Conservation (phyloP, 805 yeast species). For the Wickerhamomyces ciferrii region DNA sequence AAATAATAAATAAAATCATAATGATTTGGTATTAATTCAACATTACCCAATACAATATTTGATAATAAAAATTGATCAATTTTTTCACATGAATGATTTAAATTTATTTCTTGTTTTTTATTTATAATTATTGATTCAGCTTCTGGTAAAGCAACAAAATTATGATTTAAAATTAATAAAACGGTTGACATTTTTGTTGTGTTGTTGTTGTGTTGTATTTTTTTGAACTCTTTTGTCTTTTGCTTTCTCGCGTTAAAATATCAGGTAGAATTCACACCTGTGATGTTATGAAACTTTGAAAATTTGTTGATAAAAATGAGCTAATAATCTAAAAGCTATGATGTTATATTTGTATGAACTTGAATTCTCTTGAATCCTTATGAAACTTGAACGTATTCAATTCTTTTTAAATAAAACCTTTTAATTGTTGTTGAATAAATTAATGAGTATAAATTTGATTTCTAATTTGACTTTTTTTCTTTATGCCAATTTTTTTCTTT, state of each 20-base stretch:
- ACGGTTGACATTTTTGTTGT: slow-evolving; percentile 12
- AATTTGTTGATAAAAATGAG: background rate
- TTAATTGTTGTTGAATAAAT: too few relatives aligned
- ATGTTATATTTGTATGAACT: too few relatives aligned
- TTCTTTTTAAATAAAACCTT: too few relatives aligned
- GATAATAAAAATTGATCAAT: slow-evolving; percentile 22
- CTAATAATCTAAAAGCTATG: background rate
- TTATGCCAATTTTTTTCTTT: too few relatives aligned
- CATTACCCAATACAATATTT: slow-evolving; percentile 19
- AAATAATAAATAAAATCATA: slow-evolving; percentile 22
- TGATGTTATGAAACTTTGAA: background rate
- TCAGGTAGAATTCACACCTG: background rate
- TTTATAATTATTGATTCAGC: slow-evolving; percentile 14
- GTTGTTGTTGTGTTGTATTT: background rate
- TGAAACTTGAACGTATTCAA: too few relatives aligned
- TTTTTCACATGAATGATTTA: slow-evolving; percentile 6
- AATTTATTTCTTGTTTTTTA: slow-evolving; percentile 13
- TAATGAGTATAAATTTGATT: too few relatives aligned
- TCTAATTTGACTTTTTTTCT: too few relatives aligned
- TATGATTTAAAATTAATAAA: slow-evolving; percentile 19
- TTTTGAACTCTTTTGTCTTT: background rate
- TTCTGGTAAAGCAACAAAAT: slow-evolving; percentile 17
- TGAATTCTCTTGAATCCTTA: too few relatives aligned
- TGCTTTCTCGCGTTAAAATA: background rate
- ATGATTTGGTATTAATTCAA: slow-evolving; percentile 10